Percentiles rank a stretch among this genome's conserved stretches.
These are phyloP conservation scores for Pseudoscleropodium purum DNA, from an alignment of 225 moss, liverwort and hornwort genomes.

Conservation along the genomic window DNA sequence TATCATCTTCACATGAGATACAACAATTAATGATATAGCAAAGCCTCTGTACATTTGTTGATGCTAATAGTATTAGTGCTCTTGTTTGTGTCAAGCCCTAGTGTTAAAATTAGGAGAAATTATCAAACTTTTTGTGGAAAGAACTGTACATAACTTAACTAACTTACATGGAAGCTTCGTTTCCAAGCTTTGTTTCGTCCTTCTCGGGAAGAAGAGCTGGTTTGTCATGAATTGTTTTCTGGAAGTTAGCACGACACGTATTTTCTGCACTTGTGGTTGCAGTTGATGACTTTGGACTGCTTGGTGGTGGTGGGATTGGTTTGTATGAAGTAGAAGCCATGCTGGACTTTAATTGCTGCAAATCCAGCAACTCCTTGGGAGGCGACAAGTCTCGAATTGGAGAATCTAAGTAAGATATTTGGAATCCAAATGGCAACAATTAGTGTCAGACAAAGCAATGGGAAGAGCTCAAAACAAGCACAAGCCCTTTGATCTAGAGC, in stretches of 20 bases:
- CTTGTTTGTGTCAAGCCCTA: neutral
- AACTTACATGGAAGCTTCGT: neutral
- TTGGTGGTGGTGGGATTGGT: constrained; percentile 2
- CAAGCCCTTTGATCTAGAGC: neutral
- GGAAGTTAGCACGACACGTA: neutral
- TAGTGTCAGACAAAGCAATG: neutral
- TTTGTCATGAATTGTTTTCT: neutral
- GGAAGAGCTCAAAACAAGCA: neutral
- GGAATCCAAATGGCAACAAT: neutral
- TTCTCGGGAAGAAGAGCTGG: neutral
- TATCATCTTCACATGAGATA: neutral
- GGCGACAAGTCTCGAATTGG: constrained; percentile 30
- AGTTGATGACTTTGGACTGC: constrained; percentile 16
- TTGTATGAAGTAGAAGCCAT: constrained; percentile 7
- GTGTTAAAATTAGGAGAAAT: neutral
- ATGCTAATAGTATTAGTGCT: neutral
- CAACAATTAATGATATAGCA: too few relatives aligned
- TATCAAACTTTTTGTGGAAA: neutral
- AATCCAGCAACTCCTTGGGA: constrained; percentile 17
- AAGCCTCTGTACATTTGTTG: neutral
- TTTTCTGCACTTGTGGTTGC: constrained; percentile 4
- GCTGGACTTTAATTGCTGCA: constrained; percentile 21
- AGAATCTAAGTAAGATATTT: constrained; percentile 6
- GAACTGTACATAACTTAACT: neutral
- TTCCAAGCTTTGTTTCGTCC: neutral